Conservation (phyloP, 2,329 filamentous ascomycete genomes). For the Sphaceloma murrayae region DNA sequence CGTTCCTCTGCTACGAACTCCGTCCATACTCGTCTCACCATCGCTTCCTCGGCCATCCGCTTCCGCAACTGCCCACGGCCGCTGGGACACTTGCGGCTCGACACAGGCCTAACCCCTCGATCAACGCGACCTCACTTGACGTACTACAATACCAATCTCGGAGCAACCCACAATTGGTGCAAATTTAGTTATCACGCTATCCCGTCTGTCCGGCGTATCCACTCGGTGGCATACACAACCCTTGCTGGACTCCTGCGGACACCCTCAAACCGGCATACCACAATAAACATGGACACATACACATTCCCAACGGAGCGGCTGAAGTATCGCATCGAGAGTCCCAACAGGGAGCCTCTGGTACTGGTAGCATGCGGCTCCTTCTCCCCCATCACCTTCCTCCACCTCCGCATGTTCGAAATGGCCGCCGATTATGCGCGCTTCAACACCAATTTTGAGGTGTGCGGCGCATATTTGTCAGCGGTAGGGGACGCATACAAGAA, state of each 20-base stretch:
- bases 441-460: constrained; percentile 68
- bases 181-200: too few relatives aligned
- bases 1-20: too few relatives aligned
- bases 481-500: constrained; percentile 72
- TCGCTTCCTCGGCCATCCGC: constrained; percentile 7
- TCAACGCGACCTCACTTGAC: neutral
- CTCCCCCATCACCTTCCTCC: constrained; percentile 47
- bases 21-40: too few relatives aligned
- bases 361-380: constrained; percentile 58
- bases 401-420: constrained; percentile 83
- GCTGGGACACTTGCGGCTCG: constrained; percentile 1
- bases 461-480: constrained; percentile 78
- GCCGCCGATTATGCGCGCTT: constrained; percentile 69
- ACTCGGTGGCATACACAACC: neutral
- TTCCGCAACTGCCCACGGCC: constrained; percentile 10
- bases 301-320: constrained; percentile 53
- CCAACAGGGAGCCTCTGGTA: constrained; percentile 52
- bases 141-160: neutral
- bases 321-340: constrained; percentile 46
- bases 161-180: neutral
- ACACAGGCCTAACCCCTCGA: constrained; percentile 3
- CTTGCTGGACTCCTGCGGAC: neutral
- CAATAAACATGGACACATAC: constrained; percentile 41
- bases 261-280: neutral
- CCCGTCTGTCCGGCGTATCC: neutral